A percentile compares a stretch with the other conserved stretches of the same genome.
Conservation (phyloP, 2,329 filamentous ascomycete genomes). For the Ploettnerulaceae sp. region DNA sequence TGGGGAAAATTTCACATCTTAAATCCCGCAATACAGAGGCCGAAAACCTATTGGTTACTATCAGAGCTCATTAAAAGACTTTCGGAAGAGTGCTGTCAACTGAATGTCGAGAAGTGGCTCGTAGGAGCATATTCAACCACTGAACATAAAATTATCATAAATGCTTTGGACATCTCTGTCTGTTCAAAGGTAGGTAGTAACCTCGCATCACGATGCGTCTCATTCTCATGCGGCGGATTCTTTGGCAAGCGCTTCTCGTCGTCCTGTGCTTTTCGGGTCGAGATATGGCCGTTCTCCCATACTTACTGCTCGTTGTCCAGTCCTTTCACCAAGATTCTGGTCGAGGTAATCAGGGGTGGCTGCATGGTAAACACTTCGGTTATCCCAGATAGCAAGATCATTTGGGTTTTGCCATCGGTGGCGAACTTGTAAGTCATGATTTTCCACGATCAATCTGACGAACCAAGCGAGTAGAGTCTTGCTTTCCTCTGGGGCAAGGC, state of each 20-base stretch:
- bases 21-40: too few species aligned
- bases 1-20: too few species aligned
- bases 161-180: too few species aligned
- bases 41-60: too few species aligned
- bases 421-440: slow-evolving; percentile 51
- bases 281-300: slow-evolving; percentile 48
- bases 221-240: background rate
- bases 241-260: slow-evolving; percentile 33
- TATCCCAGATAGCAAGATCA: slow-evolving; percentile 52
- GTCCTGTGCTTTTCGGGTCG: slow-evolving; percentile 42
- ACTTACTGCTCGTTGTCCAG: slow-evolving; percentile 44
- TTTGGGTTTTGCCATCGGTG: slow-evolving; percentile 35
- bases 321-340: slow-evolving; percentile 41
- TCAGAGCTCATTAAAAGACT: too few species aligned
- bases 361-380: slow-evolving; percentile 49
- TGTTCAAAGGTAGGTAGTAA: too few species aligned
- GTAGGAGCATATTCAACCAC: too few species aligned
- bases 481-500: slow-evolving; percentile 44
- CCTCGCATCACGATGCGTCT: background rate
- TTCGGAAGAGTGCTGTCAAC: too few species aligned
- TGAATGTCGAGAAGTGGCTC: too few species aligned
- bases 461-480: slow-evolving; percentile 48
- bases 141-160: too few species aligned
- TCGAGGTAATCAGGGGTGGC: slow-evolving; percentile 48
- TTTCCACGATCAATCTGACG: slow-evolving; percentile 45